Evolutionary conservation across 495 filamentous ascomycete genomes (phyloP).

Genomic region (Hypoxylon crocopeplum): DNA sequence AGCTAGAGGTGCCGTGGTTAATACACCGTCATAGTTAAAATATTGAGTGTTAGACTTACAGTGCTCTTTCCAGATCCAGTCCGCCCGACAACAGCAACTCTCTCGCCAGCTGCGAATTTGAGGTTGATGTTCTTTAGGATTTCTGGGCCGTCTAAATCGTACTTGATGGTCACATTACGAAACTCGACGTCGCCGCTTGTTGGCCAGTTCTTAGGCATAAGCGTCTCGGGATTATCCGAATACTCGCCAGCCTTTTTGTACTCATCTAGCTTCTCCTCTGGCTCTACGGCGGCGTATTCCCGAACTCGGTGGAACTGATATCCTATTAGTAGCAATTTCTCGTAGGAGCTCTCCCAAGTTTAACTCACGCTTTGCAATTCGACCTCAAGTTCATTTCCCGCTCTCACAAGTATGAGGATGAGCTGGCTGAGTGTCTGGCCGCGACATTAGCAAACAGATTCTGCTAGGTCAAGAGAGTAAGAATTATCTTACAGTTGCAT

Average conservation of each 20-base stretch:
- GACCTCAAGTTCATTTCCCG: slow-evolving; percentile 57
- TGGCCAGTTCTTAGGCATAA: slow-evolving; percentile 54
- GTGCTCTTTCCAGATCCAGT: slow-evolving; percentile 68
- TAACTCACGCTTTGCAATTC: slow-evolving; percentile 54
- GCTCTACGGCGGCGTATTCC: slow-evolving; percentile 54
- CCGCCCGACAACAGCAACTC: slow-evolving; percentile 62
- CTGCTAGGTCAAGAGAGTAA: background rate
- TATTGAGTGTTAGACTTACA: slow-evolving; percentile 29
- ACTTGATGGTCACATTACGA: slow-evolving; percentile 56
- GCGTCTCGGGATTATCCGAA: slow-evolving; percentile 34
- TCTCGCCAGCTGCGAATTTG: slow-evolving; percentile 57
- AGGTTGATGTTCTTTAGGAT: slow-evolving; percentile 61
- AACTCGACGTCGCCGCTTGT: slow-evolving; percentile 56
- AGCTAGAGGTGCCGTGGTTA: slow-evolving; percentile 42
- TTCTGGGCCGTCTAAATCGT: slow-evolving; percentile 53
- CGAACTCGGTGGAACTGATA: slow-evolving; percentile 53
- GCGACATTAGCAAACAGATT: slow-evolving; percentile 6
- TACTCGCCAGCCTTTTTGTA: slow-evolving; percentile 29
- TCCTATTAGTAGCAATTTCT: background rate
- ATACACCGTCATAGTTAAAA: background rate
- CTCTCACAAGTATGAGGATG: slow-evolving; percentile 53
- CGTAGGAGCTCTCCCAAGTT: background rate
- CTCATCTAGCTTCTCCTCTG: slow-evolving; percentile 50
- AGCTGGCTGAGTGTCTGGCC: slow-evolving; percentile 48
- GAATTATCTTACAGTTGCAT: slow-evolving; percentile 46